Conservation (phyloP, 768 basidiomycete species). For the Agrocybe chaxingu region DNA sequence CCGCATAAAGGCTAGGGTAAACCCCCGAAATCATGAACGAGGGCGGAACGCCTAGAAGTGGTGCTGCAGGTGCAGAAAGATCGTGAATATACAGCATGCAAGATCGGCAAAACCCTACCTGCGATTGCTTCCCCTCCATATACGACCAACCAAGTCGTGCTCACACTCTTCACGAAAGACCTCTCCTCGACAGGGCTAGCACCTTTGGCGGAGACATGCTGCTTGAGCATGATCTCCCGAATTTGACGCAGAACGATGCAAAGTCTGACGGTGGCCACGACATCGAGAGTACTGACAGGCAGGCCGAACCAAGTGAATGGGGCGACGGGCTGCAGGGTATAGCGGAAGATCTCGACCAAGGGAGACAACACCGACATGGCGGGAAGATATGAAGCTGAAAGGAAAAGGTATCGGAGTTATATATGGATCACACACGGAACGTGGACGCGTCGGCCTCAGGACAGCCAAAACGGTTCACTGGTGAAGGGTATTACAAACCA, state of each 20-base stretch:
- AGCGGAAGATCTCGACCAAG: conserved; percentile 49
- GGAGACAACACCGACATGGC: conserved; percentile 36
- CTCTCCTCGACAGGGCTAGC: conserved; percentile 37
- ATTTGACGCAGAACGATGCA: conserved; percentile 69
- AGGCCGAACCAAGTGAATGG: conserved; percentile 69
- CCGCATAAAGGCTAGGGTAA: conserved; percentile 58
- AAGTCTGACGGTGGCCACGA: conserved; percentile 65
- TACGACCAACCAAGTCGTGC: conserved; percentile 63
- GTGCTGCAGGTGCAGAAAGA: conserved; percentile 36
- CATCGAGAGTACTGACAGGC: conserved; percentile 58
- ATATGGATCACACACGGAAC: not conserved
- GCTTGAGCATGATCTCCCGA: conserved; percentile 36
- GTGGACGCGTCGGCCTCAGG: no score
- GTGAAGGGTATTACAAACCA: no score
- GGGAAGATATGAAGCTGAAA: conserved; percentile 5
- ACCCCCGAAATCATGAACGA: conserved; percentile 80
- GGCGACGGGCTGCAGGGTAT: conserved; percentile 53
- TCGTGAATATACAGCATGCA: conserved; percentile 1
- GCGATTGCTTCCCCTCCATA: conserved; percentile 76
- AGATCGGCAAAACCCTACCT: conserved; percentile 31
- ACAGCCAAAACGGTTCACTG: no score
- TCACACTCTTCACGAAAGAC: conserved; percentile 56
- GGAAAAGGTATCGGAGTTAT: conserved; percentile 2
- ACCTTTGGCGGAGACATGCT: conserved; percentile 42
- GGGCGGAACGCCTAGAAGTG: conserved; percentile 61